Base-by-base conservation (phyloP, 768 basidiomycete species). In the Naganishia vaughanmartiniae region DNA sequence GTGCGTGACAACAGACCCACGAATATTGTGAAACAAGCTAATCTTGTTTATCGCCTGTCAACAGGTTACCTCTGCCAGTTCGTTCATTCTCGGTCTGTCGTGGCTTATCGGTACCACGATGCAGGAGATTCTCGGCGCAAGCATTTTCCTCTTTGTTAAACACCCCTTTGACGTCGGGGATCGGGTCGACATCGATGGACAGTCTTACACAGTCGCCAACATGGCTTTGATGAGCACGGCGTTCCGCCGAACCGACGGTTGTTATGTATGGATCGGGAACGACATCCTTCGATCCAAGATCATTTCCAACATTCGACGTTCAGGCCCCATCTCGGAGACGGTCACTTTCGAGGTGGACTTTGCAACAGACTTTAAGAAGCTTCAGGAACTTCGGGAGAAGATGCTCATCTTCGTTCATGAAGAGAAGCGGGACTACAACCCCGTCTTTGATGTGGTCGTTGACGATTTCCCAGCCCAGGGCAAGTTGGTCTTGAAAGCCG, bases 101-200 rank as follows among this genome's bases (percentile, higher is more conserved):
- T 93, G 91, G 91, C 86, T 93, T 67, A 91, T 94, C 74, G 93
- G 92, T 46, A 78, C 80, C 21, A 90, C 88, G 66, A 84, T 90
- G 71, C 87, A 90, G 72, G 91, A 93, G 80, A 87, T 93, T 54
- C 84, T 94, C 67, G 87, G 87, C 5, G 89, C 89, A 56, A 72
- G 71, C 79, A 92, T 94, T 77, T 94, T 96, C 85, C 84, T 96
- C 33, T 93, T 94, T 82, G 85, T 92, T 80, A 91, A 91, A 68
- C 80, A 81, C 65, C 79, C 78, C 4, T 81, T 75, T 65, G 78
- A 81, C 57, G 79, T 80, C 3, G 80, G 80, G 66, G 81, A 82
- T 81, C 83, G 89, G 55, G 85, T 94, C 60, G 82, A 81, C 46
- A 82, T 85, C 65, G 84, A 84, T 66, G 84, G 83, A 31, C 82